phyloP scores from a whole-genome alignment of 768 basidiomycete species.

The Lyophyllum shimeji region DNA sequence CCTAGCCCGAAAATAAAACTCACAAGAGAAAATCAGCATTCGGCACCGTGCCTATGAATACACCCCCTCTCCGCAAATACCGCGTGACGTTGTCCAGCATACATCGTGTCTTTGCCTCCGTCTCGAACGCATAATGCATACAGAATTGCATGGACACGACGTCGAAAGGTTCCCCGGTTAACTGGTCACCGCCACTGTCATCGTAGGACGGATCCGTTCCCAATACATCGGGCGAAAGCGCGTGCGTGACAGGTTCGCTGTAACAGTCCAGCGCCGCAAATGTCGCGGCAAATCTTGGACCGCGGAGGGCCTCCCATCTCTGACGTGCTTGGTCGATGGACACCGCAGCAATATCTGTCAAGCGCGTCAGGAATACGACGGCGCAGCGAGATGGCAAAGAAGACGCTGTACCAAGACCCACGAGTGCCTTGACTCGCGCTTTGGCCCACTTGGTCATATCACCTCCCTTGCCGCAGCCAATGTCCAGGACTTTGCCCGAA shows the following conservation, averaged over 20 bases:
- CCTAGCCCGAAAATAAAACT: constrained; percentile 30
- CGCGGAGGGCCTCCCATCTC: constrained; percentile 58
- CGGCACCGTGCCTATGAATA: constrained; percentile 97
- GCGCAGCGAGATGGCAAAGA: constrained; percentile 5
- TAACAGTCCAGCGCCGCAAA: constrained; percentile 93
- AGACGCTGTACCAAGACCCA: constrained; percentile 68
- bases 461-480: constrained; percentile 99
- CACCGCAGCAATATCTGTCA: constrained; percentile 80
- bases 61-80: constrained; percentile 79
- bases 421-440: constrained; percentile 74
- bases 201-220: constrained; percentile 24
- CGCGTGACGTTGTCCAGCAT: constrained; percentile 91
- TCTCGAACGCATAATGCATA: constrained; percentile 99
- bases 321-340: constrained; percentile 87
- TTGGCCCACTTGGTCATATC: constrained; percentile 96
- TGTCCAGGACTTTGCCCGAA: constrained; percentile 84
- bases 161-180: constrained; percentile 66
- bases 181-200: constrained; percentile 6
- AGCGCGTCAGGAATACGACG: not conserved
- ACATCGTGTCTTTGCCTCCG: constrained; percentile 77
- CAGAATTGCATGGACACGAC: constrained; percentile 99
- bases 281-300: constrained; percentile 66
- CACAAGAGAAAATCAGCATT: constrained; percentile 84
- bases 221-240: constrained; percentile 62
- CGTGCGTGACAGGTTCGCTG: constrained; percentile 64